These are phyloP conservation scores for Elaeis guineensis DNA, from an alignment of 176 grass and related monocot genomes.

Conservation along the genomic window DNA sequence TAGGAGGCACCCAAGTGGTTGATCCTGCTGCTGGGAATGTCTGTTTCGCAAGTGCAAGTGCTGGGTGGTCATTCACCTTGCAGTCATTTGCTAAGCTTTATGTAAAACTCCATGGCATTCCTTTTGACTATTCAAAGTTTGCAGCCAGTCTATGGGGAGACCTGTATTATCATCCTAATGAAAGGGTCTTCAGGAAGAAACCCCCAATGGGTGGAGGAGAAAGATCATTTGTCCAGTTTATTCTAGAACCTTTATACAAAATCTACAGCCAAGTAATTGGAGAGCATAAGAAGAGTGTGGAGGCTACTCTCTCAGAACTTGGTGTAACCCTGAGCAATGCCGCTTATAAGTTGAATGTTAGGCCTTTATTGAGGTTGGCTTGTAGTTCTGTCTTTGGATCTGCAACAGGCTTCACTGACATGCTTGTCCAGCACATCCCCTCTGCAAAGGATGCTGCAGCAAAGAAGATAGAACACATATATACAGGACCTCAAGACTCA, in stretches of 20 bases:
- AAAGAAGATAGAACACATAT: constrained; percentile 84
- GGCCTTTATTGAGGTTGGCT: constrained; percentile 79
- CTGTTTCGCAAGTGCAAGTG: constrained; percentile 88
- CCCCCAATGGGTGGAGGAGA: constrained; percentile 89
- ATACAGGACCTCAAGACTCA: constrained; percentile 78
- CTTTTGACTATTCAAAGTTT: constrained; percentile 89
- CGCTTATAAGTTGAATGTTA: constrained; percentile 94
- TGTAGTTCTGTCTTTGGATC: constrained; percentile 93
- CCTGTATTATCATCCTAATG: constrained; percentile 75
- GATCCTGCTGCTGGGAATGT: constrained; percentile 90
- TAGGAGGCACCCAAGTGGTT: constrained; percentile 69
- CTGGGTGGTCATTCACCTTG: constrained; percentile 97
- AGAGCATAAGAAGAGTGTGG: constrained; percentile 70
- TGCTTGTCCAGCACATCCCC: constrained; percentile 88
- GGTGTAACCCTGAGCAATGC: constrained; percentile 84
- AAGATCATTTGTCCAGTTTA: constrained; percentile 91
- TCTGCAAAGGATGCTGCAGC: constrained; percentile 76
- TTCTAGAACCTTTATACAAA: constrained; percentile 95
- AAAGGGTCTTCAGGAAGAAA: constrained; percentile 87
- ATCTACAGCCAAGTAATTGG: constrained; percentile 96
- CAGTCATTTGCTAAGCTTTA: constrained; percentile 94
- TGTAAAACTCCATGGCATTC: constrained; percentile 75
- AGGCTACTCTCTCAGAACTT: constrained; percentile 72
- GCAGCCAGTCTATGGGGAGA: constrained; percentile 87
- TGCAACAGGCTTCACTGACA: constrained; percentile 90